These are phyloP conservation scores for Colletotrichum navitas DNA, from an alignment of 2,329 filamentous ascomycete genomes.

Conservation along the genomic window DNA sequence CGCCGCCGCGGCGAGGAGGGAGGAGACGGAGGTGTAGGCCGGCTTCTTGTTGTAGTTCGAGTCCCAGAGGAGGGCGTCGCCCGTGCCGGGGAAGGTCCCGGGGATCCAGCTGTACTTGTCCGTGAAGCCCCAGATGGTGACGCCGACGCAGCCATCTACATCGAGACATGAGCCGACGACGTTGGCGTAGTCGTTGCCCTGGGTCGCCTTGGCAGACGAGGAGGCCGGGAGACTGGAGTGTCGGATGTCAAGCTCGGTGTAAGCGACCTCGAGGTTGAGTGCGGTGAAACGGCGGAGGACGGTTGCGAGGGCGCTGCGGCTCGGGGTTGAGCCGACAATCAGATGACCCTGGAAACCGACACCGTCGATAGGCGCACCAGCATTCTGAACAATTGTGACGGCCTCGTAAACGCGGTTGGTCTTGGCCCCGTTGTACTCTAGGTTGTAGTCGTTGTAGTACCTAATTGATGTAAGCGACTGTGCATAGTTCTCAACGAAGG, in stretches of 20 bases:
- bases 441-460: constrained; percentile 73
- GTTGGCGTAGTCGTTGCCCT: constrained; percentile 2
- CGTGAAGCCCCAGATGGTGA: constrained; percentile 1
- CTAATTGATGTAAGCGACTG: neutral
- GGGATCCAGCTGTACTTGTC: constrained; percentile 48
- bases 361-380: constrained; percentile 63
- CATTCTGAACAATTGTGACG: constrained; percentile 51
- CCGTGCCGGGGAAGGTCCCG: constrained; percentile 53
- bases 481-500: neutral
- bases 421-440: constrained; percentile 57
- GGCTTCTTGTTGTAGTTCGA: constrained; percentile 54
- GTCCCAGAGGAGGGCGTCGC: constrained; percentile 56
- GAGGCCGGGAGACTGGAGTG: constrained; percentile 60
- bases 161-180: constrained; percentile 2
- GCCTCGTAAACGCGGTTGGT: constrained; percentile 51
- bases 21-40: constrained; percentile 55
- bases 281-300: constrained; percentile 64
- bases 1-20: constrained; percentile 50
- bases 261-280: constrained; percentile 67
- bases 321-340: constrained; percentile 58
- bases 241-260: constrained; percentile 73
- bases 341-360: constrained; percentile 66
- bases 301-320: constrained; percentile 56
- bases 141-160: neutral
- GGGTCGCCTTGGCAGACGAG: constrained; percentile 57